These are phyloP conservation scores for Globomyces pollinis-pini DNA, from an alignment of 192 early-diverging fungal genomes.

Conservation along the genomic window DNA sequence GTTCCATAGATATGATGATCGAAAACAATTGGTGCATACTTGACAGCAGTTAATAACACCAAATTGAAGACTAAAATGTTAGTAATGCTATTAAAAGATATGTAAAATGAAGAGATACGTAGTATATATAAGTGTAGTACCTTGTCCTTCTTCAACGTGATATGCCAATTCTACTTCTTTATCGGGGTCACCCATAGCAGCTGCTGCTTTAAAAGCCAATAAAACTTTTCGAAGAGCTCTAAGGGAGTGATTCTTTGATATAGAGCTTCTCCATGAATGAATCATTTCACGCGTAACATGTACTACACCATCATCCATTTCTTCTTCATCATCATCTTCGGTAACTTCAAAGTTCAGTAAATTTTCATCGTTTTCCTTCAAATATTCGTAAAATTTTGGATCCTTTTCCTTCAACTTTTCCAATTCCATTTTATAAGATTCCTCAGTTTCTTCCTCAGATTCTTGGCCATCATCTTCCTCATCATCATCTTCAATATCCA, in stretches of 20 bases:
- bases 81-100: slow-evolving; percentile 30
- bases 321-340: slow-evolving; percentile 29
- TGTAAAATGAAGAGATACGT: no score
- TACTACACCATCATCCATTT: slow-evolving; percentile 30
- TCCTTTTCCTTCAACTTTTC: slow-evolving; percentile 79
- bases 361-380: slow-evolving; percentile 77
- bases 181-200: slow-evolving; percentile 64
- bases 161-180: slow-evolving; percentile 45
- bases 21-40: slow-evolving; percentile 60
- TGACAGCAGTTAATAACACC: slow-evolving; percentile 66
- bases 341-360: slow-evolving; percentile 67
- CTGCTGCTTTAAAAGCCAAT: slow-evolving; percentile 75
- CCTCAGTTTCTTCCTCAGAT: slow-evolving; percentile 41
- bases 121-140: no score
- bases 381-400: slow-evolving; percentile 86
- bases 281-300: slow-evolving; percentile 68
- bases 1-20: slow-evolving; percentile 53
- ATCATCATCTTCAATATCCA: slow-evolving; percentile 38
- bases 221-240: slow-evolving; percentile 64
- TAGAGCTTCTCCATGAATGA: slow-evolving; percentile 56
- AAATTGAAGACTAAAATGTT: slow-evolving; percentile 85
- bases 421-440: slow-evolving; percentile 72
- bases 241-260: slow-evolving; percentile 52
- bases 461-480: slow-evolving; percentile 36
- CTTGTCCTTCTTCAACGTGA: slow-evolving; percentile 54